Evolutionary conservation across 768 basidiomycete genomes (phyloP), one percentile per base, ranked within the genome.

Genomic region (Inosperma sp.): DNA sequence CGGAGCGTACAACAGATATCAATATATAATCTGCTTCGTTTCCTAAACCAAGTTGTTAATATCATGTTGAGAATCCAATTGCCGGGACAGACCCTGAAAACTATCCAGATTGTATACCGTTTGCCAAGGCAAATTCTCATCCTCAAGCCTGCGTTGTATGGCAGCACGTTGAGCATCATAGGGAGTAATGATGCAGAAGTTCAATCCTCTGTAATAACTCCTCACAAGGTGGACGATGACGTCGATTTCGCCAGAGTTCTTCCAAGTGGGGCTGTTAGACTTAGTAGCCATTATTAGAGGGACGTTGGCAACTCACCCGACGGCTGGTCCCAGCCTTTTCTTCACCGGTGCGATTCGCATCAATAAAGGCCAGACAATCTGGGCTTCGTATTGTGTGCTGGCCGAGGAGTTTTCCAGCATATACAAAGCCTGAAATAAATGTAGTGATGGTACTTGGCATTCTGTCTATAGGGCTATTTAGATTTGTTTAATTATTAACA

Each of bases 101-200:
- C 75, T 77, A 56, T 81, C 78, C 12, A 81, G 71, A 51, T 78
- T 80, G 65, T 71, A 80, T 0, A 78, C 75, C 3, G 52, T 33
- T 31, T 76, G 68, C 68, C 68, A 74, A 3, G 69, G 70, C 30
- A 73, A 60, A 12, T 63, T 48, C 30, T 59, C 67, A 0, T 29
- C 51, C 41, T 72, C 67, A 23, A 79, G 61, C 10, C 49, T 54
- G 16, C 53, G 56, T 45, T 72, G 65, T 14, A 79, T 73, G 3
- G 65, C 67, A 0, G 71, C 69, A 14, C 79, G 59, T 59, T 81
- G 79, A 1, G 73, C 73, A 52, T 80, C 79, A 51, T 80, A 81
- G 1, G 76, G 78, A 2, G 78, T 79, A 37, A 80, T 77, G 47
- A 81, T 56, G 43, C 72, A 72, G 46, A 75, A 78, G 0, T 74